Evolutionary conservation across 805 yeast species (phyloP), one percentile per base, ranked within the genome.

Genomic region (Candida silvatica): DNA sequence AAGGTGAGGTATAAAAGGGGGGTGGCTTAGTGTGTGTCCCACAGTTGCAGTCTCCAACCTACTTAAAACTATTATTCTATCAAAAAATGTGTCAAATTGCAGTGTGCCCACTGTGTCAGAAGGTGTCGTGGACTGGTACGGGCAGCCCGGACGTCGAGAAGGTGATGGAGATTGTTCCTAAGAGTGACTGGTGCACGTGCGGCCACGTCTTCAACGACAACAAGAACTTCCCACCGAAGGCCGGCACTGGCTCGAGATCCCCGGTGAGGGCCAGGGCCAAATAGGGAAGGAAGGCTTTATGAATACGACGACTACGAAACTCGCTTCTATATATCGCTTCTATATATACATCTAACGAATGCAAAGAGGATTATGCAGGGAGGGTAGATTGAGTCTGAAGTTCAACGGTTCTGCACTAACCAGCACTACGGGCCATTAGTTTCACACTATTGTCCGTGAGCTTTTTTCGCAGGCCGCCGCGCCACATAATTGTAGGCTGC

Each of bases 111-210:
- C 41, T 61, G 17, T 61, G 66, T 39, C 49, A 71, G 42, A 68
- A 67, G 48, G 73, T 74, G 45, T 64, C 78, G 11, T 75, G 82
- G 82, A 66, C 77, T 28, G 80, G 80, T n/a, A 71, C 77, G 44
- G 79, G 80, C 20, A 30, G 54, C n/a, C n/a, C n/a, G n/a, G 80
- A 75, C 45, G 58, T 74, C 28, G 41, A 66, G n/a, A 43, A 52
- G 12, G 76, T 75, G n/a, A 73, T 75, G 80, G 67, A 65, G 35
- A 44, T 48, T 37, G 69, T 77, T 16, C 69, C 67, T 20, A 61
- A 58, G 37, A 54, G 53, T 16, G 59, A 55, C 38, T 69, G 77
- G 76, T 75, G 82, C 49, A 64, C 75, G 25, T 75, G 82, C 52
- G 61, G 59, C 37, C 66, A 65, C 36, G 12, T 12, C 24, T 66